Percentiles rank a stretch among this genome's conserved stretches.
phyloP scores from a whole-genome alignment of 805 yeast species.

The Metschnikowia dekortorum region DNA sequence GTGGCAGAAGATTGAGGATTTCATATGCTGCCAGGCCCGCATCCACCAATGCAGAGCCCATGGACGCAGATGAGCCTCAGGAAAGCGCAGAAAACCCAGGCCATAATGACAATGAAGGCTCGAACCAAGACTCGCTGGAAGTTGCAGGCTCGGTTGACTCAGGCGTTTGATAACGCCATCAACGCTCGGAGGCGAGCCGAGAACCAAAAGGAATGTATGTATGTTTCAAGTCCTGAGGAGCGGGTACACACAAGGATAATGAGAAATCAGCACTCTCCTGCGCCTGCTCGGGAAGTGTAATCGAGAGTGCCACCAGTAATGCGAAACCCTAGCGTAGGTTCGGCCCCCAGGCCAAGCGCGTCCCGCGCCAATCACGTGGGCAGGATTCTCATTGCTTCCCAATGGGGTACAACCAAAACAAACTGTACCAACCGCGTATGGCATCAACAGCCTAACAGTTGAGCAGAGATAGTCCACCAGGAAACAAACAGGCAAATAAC shows the following conservation, averaged over 20 bases:
- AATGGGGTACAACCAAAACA: background rate
- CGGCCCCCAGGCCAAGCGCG: too few species aligned
- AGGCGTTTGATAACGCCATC: background rate
- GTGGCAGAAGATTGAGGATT: constrained; percentile 68
- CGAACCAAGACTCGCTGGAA: background rate
- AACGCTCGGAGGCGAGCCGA: background rate
- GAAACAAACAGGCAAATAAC: background rate
- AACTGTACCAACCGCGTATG: background rate
- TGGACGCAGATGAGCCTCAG: constrained; percentile 3
- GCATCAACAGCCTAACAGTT: background rate
- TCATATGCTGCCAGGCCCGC: constrained; percentile 50
- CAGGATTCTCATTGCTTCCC: background rate
- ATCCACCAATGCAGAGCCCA: background rate
- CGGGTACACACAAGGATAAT: background rate
- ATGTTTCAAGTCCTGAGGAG: background rate
- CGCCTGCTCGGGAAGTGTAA: background rate
- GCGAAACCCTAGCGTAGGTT: background rate
- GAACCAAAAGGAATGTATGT: background rate
- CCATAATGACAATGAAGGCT: background rate
- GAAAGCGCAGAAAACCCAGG: background rate
- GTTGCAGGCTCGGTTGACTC: background rate
- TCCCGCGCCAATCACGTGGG: background rate
- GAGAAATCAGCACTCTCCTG: background rate
- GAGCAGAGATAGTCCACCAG: background rate
- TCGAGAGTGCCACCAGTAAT: background rate